Evolutionary conservation across 2,329 filamentous ascomycete genomes (phyloP), one percentile per base, ranked within the genome.

Genomic region (Esteya vermicola): DNA sequence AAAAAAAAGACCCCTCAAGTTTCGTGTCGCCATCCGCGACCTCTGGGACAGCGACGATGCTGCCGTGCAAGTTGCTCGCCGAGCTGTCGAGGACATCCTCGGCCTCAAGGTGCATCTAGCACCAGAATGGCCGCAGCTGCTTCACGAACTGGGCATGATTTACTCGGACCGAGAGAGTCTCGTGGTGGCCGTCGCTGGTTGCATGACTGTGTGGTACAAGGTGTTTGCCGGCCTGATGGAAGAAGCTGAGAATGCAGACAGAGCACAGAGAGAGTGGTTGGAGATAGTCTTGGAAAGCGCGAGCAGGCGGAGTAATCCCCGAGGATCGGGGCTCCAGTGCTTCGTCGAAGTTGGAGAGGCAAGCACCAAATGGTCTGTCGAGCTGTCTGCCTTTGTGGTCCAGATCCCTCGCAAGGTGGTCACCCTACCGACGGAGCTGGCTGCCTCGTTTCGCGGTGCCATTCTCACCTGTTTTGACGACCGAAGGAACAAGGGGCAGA

Each of bases 111-210:
- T 67, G 16, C 46, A 47, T 19, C 51, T 61, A 28, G 54, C 62
- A 7, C 63, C 63, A 1, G 60, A 68, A 48, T 69, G 65, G 63
- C 48, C 51, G 7, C 57, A 63, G 34, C 52, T 68, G 13, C 48
- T 62, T 35, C 51, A 54, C 12, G 57, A 57, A 13, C 52, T 66
- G 2, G 57, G 58, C 23, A 40, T 38, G 4, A 48, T 52, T 34
- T 68, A 64, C 48, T 45, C 56, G 1, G 64, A 70, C 44, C 61
- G 59, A 40, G 48, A 46, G 4, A 52, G 55, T 25, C 55, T 70
- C 12, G 57, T 64, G 9, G 45, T 54, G 19, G 50, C 50, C 18
- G 48, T 66, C 13, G 50, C 60, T n/a, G 52, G 50, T 4, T 52
- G 53, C 27, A 49, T 69, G 19, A 54, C 59, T 19, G 49, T 55